Evolutionary conservation across 352 stramenopile species (phyloP).

Genomic region (Thalassiosira sp.): DNA sequence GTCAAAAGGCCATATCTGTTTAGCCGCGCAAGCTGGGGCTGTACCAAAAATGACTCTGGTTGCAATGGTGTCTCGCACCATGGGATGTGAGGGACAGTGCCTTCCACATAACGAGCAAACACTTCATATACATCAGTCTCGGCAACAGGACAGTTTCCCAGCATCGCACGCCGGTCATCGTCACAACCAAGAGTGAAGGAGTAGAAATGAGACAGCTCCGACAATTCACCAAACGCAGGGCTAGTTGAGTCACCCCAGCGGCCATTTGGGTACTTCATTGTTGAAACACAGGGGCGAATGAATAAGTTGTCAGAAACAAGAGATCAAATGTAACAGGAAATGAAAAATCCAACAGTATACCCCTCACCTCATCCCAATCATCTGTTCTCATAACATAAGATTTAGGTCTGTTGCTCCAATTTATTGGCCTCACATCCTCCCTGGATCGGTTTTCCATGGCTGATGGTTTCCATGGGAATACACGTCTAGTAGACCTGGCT

Average conservation of each 20-base stretch:
- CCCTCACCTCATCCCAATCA: constrained; percentile 90
- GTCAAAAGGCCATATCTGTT: constrained; percentile 90
- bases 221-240: constrained; percentile 95
- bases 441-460: constrained; percentile 87
- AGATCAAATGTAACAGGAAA: background rate
- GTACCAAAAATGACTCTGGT: constrained; percentile 88
- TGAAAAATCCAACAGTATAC: background rate
- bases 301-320: no score
- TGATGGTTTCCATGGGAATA: constrained; percentile 78
- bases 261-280: constrained; percentile 89
- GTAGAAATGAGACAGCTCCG: constrained; percentile 92
- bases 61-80: constrained; percentile 97
- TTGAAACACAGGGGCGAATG: background rate
- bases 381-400: constrained; percentile 97
- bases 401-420: constrained; percentile 98
- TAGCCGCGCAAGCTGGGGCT: constrained; percentile 70
- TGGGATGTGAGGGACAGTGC: constrained; percentile 92
- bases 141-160: constrained; percentile 88
- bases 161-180: constrained; percentile 91
- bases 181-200: constrained; percentile 82
- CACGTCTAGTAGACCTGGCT: constrained; percentile 16
- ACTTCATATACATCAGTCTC: constrained; percentile 93
- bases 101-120: constrained; percentile 95
- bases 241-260: constrained; percentile 94
- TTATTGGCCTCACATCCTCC: constrained; percentile 94